Evolutionary conservation across 352 stramenopile species (phyloP).

Genomic region (Pythium diclinum): DNA sequence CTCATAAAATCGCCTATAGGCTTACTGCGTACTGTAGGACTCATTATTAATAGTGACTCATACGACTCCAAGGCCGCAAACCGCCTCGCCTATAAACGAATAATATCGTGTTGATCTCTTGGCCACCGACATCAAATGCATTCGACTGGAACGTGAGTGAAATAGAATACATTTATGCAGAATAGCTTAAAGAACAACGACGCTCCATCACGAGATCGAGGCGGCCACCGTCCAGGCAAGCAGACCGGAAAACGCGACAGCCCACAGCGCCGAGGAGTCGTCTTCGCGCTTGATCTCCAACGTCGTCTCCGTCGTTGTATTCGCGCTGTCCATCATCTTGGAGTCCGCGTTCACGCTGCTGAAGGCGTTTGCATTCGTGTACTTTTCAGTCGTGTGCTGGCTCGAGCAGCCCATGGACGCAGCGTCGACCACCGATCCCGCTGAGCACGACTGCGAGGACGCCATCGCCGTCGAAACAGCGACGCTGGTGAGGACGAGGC

Average conservation of each 20-base stretch:
- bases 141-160: too few species aligned
- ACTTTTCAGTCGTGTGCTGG: neutral
- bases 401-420: neutral
- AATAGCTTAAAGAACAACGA: too few species aligned
- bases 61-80: too few species aligned
- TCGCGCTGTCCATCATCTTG: neutral
- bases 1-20: too few species aligned
- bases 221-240: conserved; percentile 6
- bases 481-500: neutral
- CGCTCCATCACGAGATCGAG: neutral
- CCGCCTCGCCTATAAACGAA: too few species aligned
- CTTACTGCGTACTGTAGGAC: too few species aligned
- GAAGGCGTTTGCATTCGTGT: neutral
- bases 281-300: neutral
- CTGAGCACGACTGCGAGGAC: neutral
- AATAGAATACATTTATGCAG: too few species aligned
- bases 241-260: conserved; percentile 3
- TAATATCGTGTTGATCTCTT: too few species aligned
- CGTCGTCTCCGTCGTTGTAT: neutral
- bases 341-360: neutral
- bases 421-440: neutral
- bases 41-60: too few species aligned
- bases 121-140: too few species aligned
- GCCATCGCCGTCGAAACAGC: neutral
- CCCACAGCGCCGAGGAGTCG: conserved; percentile 4